Base-by-base conservation (phyloP, 768 basidiomycete species). In the Termitomyces sp. region DNA sequence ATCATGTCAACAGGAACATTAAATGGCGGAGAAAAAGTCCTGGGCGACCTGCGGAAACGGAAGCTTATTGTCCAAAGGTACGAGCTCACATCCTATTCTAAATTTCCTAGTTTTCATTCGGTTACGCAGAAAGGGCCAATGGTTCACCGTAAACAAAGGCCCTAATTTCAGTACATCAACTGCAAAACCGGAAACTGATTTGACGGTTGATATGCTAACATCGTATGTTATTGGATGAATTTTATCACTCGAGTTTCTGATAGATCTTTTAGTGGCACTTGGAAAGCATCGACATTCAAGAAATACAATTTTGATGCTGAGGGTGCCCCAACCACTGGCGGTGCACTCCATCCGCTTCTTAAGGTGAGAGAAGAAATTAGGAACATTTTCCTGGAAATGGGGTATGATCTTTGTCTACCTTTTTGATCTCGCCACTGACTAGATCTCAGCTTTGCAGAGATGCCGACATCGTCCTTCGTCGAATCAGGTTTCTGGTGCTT, bases 401-500 rank as follows among this genome's bases (percentile, higher is more conserved):
- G 97, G 96, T 98, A 61, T 53, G 84, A 71, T 6, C 22, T 46
- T 53, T 14, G 52, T 6, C 32, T 11, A 33, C 28, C 20, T 59
- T 22, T 43, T 33, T 16, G 24, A 32, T 5, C 3, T 32, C 32
- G 1, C 46, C 54, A 30, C 48, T 59, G 8, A 33, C 20, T n/a
- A 26, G 50, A 32, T 43, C 33, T 51, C 53, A 98, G 96, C 10
- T 99, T 98, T 74, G 87, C 94, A 49, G 97, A 99, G 74, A 99
- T 99, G 97, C 94, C 95, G 14, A 98, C 97, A 9, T 85, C 86
- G 51, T 86, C 87, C 55, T 99, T 93, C 70, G 94, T 99, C 56
- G 97, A 99, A 74, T 96, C 94, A 22, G 91, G 90, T 36, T 99
- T 98, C 81, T 99, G 97, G 97, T 97, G 94, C 70, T 98, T 99